Percentiles rank a stretch among this genome's conserved stretches.
Evolutionary conservation across 345 rosid genomes (phyloP).

Genomic region (Populus ilicifolia): DNA sequence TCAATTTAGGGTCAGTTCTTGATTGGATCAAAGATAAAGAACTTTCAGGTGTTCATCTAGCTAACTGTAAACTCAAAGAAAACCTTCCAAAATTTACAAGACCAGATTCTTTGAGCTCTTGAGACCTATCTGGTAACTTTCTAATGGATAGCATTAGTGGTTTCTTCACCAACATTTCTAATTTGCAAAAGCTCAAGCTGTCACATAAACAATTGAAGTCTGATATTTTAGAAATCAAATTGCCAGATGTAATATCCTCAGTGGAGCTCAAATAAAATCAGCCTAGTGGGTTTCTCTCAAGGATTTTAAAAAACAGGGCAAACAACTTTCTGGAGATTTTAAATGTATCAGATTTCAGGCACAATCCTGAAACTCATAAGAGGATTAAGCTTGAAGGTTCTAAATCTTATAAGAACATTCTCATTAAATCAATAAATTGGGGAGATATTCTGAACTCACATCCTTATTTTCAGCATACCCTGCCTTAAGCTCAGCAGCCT

Average conservation of each 20-base stretch:
- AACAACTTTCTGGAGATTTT: slow-evolving; percentile 40
- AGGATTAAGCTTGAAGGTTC: too few species aligned
- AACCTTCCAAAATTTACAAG: slow-evolving; percentile 54
- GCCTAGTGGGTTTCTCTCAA: slow-evolving; percentile 58
- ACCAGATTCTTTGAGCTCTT: slow-evolving; percentile 50
- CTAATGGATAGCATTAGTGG: slow-evolving; percentile 51
- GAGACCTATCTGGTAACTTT: slow-evolving; percentile 72
- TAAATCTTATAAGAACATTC: too few species aligned
- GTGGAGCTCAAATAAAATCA: slow-evolving; percentile 73
- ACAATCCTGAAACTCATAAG: too few species aligned
- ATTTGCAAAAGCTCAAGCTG: slow-evolving; percentile 61
- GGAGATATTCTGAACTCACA: too few species aligned
- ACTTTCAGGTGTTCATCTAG: slow-evolving; percentile 63
- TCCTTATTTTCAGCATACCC: too few species aligned
- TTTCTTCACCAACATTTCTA: slow-evolving; percentile 54
- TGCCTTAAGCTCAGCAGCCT: too few species aligned
- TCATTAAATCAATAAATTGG: too few species aligned
- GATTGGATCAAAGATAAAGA: slow-evolving; percentile 58
- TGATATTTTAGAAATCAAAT: slow-evolving; percentile 48
- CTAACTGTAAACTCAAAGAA: slow-evolving; percentile 77
- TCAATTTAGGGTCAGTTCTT: slow-evolving; percentile 63
- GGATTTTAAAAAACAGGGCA: slow-evolving; percentile 63
- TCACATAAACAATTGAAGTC: slow-evolving; percentile 68
- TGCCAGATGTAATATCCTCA: slow-evolving; percentile 56
- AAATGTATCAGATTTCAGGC: too few species aligned